Evolutionary conservation across 2,329 filamentous ascomycete species (phyloP), one percentile per base, ranked within the genome.

Genomic region (Aaosphaeria pasadenensis): DNA sequence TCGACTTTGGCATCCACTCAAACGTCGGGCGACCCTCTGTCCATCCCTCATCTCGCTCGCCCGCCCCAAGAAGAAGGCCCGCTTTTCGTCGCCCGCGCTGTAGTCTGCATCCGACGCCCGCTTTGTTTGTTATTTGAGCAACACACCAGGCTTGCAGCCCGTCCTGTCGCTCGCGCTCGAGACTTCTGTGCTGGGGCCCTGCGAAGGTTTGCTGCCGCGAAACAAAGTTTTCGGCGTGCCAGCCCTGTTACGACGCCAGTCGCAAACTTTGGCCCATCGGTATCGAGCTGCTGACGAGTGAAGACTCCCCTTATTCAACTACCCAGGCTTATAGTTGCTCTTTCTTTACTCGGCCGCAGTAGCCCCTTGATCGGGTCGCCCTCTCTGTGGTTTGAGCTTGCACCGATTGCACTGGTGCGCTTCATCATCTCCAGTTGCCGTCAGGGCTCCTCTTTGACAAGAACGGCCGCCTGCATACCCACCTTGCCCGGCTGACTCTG

Each of bases 171-270:
- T 9, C 9, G n/a, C 9, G 11, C 24, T 28, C 39, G 24, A 40
- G 39, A 11, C 9, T 40, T 17, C 39, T 2, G 7, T 9, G 28
- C 28, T 45, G 50, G 51, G 52, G 50, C 50, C 55, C 50, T 51
- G 53, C 50, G 57, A 66, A 63, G 58, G 63, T 63, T 64, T 62
- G 50, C 50, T 54, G 56, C 55, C 47, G 51, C 48, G 50, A 61
- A 66, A 66, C 63, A 66, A 64, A 66, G 64, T 69, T 68, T 67
- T 66, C 53, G 59, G 56, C 62, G 56, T 58, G 54, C 52, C 58
- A 62, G 53, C 64, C 64, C 63, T 68, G 64, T 57, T 59, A 64
- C 66, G 54, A 59, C 64, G 61, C 59, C 63, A 64, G 63, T 67
- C 66, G 64, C 64, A 67, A 64, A 63, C 59, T 62, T 59, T 60